Conservation (phyloP, 257 asterid species). For the Nicotiana otophora region DNA sequence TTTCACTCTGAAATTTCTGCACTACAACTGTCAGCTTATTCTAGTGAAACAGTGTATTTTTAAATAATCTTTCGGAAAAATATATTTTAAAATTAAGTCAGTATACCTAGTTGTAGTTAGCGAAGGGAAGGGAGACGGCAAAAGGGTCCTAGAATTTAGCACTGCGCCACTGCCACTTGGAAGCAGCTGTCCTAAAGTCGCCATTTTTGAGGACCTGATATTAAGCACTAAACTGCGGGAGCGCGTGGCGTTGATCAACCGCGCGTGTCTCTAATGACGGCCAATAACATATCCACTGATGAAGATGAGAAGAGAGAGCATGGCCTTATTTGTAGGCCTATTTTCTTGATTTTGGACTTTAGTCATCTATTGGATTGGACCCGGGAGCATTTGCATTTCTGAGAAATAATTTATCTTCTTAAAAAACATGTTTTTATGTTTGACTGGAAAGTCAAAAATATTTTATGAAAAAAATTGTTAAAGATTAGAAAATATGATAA, state of each 20-base stretch:
- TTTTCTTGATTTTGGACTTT: too few species aligned
- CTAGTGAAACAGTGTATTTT: too few species aligned
- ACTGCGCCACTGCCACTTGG: not conserved
- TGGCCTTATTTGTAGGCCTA: too few species aligned
- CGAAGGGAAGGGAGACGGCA: not conserved
- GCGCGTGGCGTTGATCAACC: not conserved
- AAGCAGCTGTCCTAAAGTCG: not conserved
- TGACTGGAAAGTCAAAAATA: too few species aligned
- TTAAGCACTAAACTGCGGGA: not conserved
- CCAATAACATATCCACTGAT: not conserved
- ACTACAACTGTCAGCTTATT: not conserved
- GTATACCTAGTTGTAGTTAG: not conserved
- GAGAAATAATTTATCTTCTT: too few species aligned
- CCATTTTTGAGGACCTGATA: not conserved
- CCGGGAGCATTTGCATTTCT: too few species aligned
- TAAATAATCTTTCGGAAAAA: too few species aligned
- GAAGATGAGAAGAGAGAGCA: not conserved
- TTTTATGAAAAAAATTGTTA: too few species aligned
- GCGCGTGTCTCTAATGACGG: not conserved
- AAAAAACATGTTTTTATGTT: too few species aligned
- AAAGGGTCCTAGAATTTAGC: not conserved
- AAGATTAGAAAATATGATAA: too few species aligned
- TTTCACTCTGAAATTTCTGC: conserved; percentile 32
- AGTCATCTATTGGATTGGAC: too few species aligned
- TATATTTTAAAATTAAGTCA: too few species aligned